Evolutionary conservation across 805 yeast species (phyloP), one percentile per base, ranked within the genome.

Genomic region (Ogataea ganodermae): DNA sequence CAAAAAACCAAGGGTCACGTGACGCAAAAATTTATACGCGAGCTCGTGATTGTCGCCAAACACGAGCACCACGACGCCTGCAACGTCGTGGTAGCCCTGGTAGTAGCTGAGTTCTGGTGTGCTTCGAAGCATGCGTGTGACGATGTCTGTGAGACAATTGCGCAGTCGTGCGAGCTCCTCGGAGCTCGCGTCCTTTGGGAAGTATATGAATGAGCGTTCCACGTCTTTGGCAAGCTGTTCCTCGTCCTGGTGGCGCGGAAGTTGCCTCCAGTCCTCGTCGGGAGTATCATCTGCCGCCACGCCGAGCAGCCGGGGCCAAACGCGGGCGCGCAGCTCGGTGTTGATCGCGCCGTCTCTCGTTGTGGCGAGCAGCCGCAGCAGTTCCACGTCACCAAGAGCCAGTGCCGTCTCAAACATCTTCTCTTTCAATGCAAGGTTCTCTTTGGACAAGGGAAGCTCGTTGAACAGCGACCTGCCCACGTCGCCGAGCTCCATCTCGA

Each of bases 71-170:
- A 87, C 70, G 4, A 86, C 75, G 30, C 87, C 75, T 1, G 89
- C 90, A 17, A 94, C 72, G 58, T 94, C 98, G 65, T 92, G 98
- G 64, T 78, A 89, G 0, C 99, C 99, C 67, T 92, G 99, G 64
- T 90, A 92, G 65, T 92, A 92, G 49, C 80, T 72, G 35, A 91
- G 69, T 3, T 65, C 58, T 0, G 91, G 91, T 54, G 83, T 70
- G 13, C 72, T 74, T 32, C 89, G 67, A 12, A 94, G 70, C 2
- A 89, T 71, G 16, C 71, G 69, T 12, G 77, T 65, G 3, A 89
- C 75, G 12, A 84, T 52, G 4, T 62, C 62, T 20, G 59, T 61
- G 42, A 84, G 67, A 39, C 73, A 60, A 21, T 60, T 60, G 49
- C 76, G 72, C 40, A 82, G 65, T n/a, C 48, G 41, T 44, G 39